These are phyloP conservation scores for Globisporangium echinulatum DNA, from an alignment of 352 stramenopile species.

Conservation along the genomic window DNA sequence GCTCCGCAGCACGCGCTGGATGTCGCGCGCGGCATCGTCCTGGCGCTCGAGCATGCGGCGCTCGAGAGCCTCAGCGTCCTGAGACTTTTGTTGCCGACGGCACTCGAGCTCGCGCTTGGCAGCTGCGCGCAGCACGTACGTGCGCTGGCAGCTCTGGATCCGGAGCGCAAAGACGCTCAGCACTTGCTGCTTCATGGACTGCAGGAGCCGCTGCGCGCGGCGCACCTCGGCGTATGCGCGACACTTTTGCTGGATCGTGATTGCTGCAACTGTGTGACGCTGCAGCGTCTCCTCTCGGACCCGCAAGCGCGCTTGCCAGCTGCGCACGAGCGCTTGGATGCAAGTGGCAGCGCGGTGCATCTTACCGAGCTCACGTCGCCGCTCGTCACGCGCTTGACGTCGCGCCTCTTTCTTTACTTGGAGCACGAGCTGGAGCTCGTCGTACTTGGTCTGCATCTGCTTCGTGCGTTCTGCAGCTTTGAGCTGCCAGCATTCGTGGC, in stretches of 20 bases:
- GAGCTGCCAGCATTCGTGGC: constrained; percentile 41
- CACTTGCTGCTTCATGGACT: constrained; percentile 20
- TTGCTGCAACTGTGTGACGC: constrained; percentile 28
- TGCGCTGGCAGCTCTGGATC: constrained; percentile 29
- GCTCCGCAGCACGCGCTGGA: constrained; percentile 38
- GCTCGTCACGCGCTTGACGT: constrained; percentile 24
- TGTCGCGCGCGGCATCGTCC: constrained; percentile 25
- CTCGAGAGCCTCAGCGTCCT: constrained; percentile 17
- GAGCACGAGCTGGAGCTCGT: constrained; percentile 47
- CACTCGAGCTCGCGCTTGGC: constrained; percentile 26
- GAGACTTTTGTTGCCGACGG: constrained; percentile 17
- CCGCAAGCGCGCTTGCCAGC: constrained; percentile 19
- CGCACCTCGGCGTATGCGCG: constrained; percentile 31
- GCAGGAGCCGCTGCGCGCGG: constrained; percentile 33
- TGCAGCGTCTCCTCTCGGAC: constrained; percentile 15
- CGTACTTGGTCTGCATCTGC: constrained; percentile 61
- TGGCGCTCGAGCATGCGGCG: constrained; percentile 10
- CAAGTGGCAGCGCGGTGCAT: constrained; percentile 15
- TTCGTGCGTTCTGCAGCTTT: constrained; percentile 45
- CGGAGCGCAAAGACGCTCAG: constrained; percentile 31
- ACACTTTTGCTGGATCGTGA: constrained; percentile 40
- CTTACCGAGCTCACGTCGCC: constrained; percentile 27
- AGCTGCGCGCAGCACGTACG: constrained; percentile 23
- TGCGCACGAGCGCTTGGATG: constrained; percentile 29
- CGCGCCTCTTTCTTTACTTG: constrained; percentile 37